Evolutionary conservation across 169 alveolate species (phyloP).

Genomic region (Plasmodium chabaudi): DNA sequence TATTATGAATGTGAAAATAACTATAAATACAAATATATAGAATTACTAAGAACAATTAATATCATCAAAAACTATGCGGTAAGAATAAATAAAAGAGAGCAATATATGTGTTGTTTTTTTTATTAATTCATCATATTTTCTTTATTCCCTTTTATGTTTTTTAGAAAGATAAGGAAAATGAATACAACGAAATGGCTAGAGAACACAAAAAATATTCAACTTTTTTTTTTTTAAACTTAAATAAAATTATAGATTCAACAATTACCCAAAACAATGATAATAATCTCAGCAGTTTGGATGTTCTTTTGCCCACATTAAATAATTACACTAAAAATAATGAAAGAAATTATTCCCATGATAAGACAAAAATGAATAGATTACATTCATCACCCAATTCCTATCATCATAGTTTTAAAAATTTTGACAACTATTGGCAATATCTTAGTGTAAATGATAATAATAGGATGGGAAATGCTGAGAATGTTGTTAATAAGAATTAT

Average conservation of each 20-base stretch:
- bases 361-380: background rate
- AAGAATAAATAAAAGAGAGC: background rate
- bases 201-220: slow-evolving; percentile 55
- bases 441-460: background rate
- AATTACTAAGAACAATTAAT: slow-evolving; percentile 5
- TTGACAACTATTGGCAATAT: background rate
- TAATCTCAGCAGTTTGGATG: background rate
- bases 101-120: background rate
- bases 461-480: background rate
- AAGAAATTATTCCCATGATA: background rate
- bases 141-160: slow-evolving; percentile 1
- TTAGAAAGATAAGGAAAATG: slow-evolving; percentile 63
- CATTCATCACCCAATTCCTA: slow-evolving; percentile 5
- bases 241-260: slow-evolving; percentile 39
- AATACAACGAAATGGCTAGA: slow-evolving; percentile 33
- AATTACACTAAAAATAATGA: slow-evolving; percentile 6
- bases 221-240: slow-evolving; percentile 28
- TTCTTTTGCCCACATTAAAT: background rate
- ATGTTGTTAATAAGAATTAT: background rate
- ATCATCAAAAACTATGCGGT: slow-evolving; percentile 38
- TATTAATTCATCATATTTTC: background rate
- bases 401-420: background rate
- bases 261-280: slow-evolving; percentile 7
- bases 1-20: slow-evolving; percentile 11
- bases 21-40: slow-evolving; percentile 21